Base-by-base conservation (phyloP, 2,329 filamentous ascomycete species). In the Fusarium sp. region DNA sequence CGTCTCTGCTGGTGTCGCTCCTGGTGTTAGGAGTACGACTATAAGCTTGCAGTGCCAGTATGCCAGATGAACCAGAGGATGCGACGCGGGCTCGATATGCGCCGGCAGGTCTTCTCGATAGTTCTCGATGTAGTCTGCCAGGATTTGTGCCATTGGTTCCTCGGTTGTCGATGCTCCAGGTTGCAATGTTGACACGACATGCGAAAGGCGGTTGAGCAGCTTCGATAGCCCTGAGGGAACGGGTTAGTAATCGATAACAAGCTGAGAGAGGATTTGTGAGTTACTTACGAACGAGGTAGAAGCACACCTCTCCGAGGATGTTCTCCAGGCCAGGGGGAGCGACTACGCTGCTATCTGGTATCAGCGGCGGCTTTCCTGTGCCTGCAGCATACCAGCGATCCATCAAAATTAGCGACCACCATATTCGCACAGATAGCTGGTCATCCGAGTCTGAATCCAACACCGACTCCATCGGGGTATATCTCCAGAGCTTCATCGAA, bases 351-450 rank as follows among this genome's bases (percentile, higher is more conserved):
- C 87, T 85, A 69, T 91, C 87, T 3, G 87, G 87, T 59, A 94
- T 88, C 60, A 90, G 83, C 14, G 88, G 69, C 2, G 90, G 88
- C 64, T 85, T 88, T 14, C 87, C 88, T 6, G 87, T 90, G 22
- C 88, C 89, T n/a, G 89, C 85, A 6, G 91, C 89, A 75, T 92
- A 88, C 90, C 90, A 94, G 17, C 91, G 86, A 73, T 94, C 91
- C 67, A 94, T 85, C 66, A 91, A 85, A 45, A 93, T 86, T 34
- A 94, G 80, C 15, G 88, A 87, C 89, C 90, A 93, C 91, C 91
- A 94, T 18, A 90, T 86, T 43, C 90, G 86, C 51, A 90, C 82
- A 3, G 86, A 85, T 6, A 93, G 80, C 18, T 87, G 87, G 50
- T 90, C 87, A 44, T 90, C 87, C 20, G 86, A 86, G 74, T 92